These are phyloP conservation scores for Saitozyma podzolica DNA, from an alignment of 768 basidiomycete genomes.

Conservation along the genomic window DNA sequence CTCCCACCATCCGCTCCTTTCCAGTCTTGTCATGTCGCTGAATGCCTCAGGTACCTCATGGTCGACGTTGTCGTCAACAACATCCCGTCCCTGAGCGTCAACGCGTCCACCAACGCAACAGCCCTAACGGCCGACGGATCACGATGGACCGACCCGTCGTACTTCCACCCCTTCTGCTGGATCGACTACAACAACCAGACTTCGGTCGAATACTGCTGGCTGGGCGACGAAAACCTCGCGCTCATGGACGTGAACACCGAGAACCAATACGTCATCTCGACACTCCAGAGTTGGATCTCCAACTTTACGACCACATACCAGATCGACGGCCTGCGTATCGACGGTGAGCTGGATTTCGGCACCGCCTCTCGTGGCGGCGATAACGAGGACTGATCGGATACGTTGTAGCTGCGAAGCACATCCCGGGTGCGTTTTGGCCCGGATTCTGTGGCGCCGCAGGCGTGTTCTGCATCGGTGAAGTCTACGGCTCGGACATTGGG, in stretches of 20 bases:
- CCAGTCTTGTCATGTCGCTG: background rate
- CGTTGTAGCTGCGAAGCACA: conserved; percentile 59
- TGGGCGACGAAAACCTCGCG: conserved; percentile 72
- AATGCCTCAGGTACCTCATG: conserved; percentile 61
- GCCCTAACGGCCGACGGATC: conserved; percentile 29
- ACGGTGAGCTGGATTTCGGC: conserved; percentile 47
- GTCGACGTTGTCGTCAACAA: conserved; percentile 82
- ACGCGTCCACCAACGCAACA: conserved; percentile 45
- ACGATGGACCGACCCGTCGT: conserved; percentile 50
- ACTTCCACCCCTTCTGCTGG: conserved; percentile 76
- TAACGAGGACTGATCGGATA: conserved; percentile 48
- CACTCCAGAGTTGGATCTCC: conserved; percentile 69
- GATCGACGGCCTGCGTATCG: conserved; percentile 85
- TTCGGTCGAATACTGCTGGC: conserved; percentile 59
- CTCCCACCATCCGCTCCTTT: background rate
- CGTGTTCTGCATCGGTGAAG: conserved; percentile 86
- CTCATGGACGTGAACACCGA: conserved; percentile 78
- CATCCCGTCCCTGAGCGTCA: conserved; percentile 63
- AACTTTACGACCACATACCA: conserved; percentile 67
- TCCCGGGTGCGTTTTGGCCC: conserved; percentile 74
- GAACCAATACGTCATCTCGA: conserved; percentile 64
- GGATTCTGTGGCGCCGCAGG: conserved; percentile 70
- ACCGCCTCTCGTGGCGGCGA: background rate
- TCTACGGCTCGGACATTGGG: conserved; percentile 62
- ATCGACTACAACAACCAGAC: conserved; percentile 65